phyloP scores from a whole-genome alignment of 208 protist genomes.

The Phytomonas sp. region DNA sequence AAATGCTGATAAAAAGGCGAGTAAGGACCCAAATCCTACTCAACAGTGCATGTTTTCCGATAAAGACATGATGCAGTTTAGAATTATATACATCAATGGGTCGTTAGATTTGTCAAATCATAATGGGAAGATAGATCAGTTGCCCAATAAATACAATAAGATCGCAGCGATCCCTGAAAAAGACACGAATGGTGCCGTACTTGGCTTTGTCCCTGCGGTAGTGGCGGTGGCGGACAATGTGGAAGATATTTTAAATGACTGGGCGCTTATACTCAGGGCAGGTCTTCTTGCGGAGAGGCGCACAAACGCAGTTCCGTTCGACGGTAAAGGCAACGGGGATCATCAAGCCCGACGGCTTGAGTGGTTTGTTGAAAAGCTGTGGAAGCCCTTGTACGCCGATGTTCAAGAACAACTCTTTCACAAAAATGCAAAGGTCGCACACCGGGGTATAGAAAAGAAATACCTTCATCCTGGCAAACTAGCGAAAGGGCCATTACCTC shows the following conservation, averaged over 20 bases:
- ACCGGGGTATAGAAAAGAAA: background rate
- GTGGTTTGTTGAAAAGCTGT: background rate
- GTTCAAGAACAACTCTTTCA: background rate
- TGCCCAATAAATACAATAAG: background rate
- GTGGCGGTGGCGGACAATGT: conserved; percentile 20
- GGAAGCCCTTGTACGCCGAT: conserved; percentile 9
- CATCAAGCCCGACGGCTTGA: background rate
- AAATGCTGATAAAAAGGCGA: conserved; percentile 22
- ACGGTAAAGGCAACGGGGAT: background rate
- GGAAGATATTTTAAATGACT: conserved; percentile 21
- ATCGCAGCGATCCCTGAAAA: background rate
- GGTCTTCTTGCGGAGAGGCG: background rate
- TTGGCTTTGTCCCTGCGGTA: conserved; percentile 12
- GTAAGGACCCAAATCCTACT: conserved; percentile 24
- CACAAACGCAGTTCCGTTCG: background rate
- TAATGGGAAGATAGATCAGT: background rate
- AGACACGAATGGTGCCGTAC: background rate
- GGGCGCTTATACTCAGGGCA: conserved; percentile 8
- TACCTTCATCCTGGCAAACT: background rate
- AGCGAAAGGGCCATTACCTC: background rate
- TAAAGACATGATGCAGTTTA: conserved; percentile 20
- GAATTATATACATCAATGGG: conserved; percentile 35
- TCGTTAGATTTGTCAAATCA: background rate
- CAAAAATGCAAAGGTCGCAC: background rate
- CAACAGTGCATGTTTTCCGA: conserved; percentile 16